phyloP scores from a whole-genome alignment of 257 asterid species.

The Nicotiana tabacum region DNA sequence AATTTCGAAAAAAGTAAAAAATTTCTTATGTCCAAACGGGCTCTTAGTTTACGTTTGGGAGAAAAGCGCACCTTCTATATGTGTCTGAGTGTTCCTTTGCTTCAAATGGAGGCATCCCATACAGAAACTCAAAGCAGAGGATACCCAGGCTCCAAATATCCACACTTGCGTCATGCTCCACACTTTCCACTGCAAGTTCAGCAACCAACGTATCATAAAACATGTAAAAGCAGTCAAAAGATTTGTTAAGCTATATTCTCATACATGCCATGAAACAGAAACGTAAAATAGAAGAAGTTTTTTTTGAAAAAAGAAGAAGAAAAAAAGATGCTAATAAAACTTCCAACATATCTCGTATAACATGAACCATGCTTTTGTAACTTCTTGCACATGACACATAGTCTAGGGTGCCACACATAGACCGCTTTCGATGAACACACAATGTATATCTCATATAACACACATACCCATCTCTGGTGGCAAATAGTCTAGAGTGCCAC shows the following conservation, averaged over 20 bases:
- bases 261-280: background rate
- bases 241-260: background rate
- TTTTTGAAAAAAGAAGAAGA: background rate
- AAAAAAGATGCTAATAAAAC: background rate
- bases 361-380: background rate
- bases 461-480: conserved; percentile 98
- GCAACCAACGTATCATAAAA: background rate
- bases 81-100: conserved; percentile 96
- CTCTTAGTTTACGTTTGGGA: background rate
- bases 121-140: conserved; percentile 88
- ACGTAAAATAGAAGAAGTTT: background rate
- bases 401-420: conserved; percentile 98
- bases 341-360: background rate
- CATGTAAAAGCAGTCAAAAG: background rate
- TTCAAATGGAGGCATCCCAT: conserved; percentile 93
- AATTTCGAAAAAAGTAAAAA: too few relatives aligned
- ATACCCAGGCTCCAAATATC: conserved; percentile 99
- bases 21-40: too few relatives aligned
- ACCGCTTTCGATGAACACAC: conserved; percentile 57
- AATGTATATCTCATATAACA: background rate
- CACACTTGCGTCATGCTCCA: conserved; percentile 89
- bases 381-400: conserved; percentile 46
- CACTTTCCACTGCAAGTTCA: conserved; percentile 71
- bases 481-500: conserved; percentile 96
- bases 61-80: conserved; percentile 59